phyloP scores from a whole-genome alignment of 371 early-diverging fungal genomes.

The Dinochytrium kinnereticum region DNA sequence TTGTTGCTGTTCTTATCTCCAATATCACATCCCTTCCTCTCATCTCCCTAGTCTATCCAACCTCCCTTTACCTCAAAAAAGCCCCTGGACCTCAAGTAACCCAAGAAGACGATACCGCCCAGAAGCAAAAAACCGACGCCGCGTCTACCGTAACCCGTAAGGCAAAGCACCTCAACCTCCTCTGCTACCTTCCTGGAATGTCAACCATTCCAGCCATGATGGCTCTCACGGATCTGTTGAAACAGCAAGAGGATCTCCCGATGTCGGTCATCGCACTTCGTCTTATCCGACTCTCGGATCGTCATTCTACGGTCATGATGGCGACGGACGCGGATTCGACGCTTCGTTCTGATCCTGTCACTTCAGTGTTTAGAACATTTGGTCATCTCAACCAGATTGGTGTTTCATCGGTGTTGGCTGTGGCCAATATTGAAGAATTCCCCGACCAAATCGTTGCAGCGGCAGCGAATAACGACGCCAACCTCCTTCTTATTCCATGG shows the following conservation, averaged over 20 bases:
- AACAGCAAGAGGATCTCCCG: neutral
- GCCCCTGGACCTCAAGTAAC: too few relatives aligned
- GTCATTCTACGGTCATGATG: slow-evolving; percentile 75
- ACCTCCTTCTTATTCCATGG: slow-evolving; percentile 44
- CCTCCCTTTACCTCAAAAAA: slow-evolving; percentile 8
- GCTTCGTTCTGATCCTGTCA: slow-evolving; percentile 65
- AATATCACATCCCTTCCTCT: slow-evolving; percentile 73
- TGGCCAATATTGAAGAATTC: slow-evolving; percentile 45
- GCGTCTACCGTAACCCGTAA: too few relatives aligned
- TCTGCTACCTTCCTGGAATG: slow-evolving; percentile 72
- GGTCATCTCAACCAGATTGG: slow-evolving; percentile 65
- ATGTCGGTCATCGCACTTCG: slow-evolving; percentile 60
- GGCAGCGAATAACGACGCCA: slow-evolving; percentile 42
- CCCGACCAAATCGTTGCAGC: slow-evolving; percentile 53
- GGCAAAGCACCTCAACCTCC: slow-evolving; percentile 17
- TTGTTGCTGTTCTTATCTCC: slow-evolving; percentile 82
- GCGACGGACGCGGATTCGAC: slow-evolving; percentile 61
- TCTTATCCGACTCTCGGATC: slow-evolving; percentile 71
- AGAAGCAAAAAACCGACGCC: too few relatives aligned
- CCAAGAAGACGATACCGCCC: too few relatives aligned
- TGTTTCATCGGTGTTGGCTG: slow-evolving; percentile 26
- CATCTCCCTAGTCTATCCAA: slow-evolving; percentile 41
- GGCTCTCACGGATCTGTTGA: slow-evolving; percentile 58
- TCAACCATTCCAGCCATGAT: slow-evolving; percentile 75
- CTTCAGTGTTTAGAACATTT: slow-evolving; percentile 67